These are phyloP conservation scores for Dactylonectria estremocensis DNA, from an alignment of 2,329 filamentous ascomycete genomes.

Conservation along the genomic window DNA sequence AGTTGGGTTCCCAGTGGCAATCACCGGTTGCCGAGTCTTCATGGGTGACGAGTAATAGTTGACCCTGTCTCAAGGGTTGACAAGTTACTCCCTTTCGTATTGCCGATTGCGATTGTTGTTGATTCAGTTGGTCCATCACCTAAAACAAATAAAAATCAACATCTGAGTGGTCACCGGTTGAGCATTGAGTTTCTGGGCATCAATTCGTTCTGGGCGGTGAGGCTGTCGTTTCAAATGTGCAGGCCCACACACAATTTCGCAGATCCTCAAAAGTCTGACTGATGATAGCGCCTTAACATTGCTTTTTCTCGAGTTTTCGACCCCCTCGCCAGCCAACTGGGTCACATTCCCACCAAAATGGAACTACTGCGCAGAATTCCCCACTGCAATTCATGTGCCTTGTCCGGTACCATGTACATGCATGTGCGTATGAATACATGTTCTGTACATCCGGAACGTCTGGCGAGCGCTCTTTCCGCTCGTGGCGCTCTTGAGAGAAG, in stretches of 20 bases:
- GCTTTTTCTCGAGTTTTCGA: constrained; percentile 25
- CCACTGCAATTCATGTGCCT: constrained; percentile 22
- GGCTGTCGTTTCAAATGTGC: constrained; percentile 24
- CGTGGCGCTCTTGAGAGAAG: constrained; percentile 9
- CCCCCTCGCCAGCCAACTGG: constrained; percentile 23
- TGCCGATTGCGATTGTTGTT: not conserved
- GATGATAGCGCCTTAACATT: constrained; percentile 10
- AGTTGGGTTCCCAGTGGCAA: too few species aligned
- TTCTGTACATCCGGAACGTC: not conserved
- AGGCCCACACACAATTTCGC: constrained; percentile 25
- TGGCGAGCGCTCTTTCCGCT: constrained; percentile 18
- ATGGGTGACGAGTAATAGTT: not conserved
- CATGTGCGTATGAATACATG: constrained; percentile 7
- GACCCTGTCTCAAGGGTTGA: not conserved
- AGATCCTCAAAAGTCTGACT: constrained; percentile 18
- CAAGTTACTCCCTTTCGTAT: not conserved
- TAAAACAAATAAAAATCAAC: not conserved
- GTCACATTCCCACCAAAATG: constrained; percentile 15
- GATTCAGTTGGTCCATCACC: constrained; percentile 1
- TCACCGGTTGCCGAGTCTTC: not conserved
- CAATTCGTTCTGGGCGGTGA: constrained; percentile 29
- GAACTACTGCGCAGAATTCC: constrained; percentile 22
- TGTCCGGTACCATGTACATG: constrained; percentile 6
- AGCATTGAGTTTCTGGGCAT: not conserved
- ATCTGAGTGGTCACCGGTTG: not conserved